Percentiles rank a stretch among this genome's conserved stretches.
These are phyloP conservation scores for Pleurotus ostreatus DNA, from an alignment of 768 basidiomycete genomes.

Conservation along the genomic window DNA sequence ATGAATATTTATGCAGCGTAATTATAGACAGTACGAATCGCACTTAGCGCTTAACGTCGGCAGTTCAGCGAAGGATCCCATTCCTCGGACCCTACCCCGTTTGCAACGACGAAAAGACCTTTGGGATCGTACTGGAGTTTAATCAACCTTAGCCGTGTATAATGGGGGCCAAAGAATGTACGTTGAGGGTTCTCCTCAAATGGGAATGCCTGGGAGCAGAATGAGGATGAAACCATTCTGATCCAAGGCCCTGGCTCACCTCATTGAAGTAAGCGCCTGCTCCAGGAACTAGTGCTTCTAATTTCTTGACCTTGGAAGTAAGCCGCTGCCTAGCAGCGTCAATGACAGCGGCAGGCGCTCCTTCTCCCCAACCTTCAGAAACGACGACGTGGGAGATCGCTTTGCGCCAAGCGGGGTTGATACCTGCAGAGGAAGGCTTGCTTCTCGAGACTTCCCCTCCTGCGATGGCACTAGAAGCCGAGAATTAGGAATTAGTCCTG, in stretches of 20 bases:
- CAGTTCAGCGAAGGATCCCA: constrained; percentile 35
- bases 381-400: constrained; percentile 28
- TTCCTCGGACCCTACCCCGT: constrained; percentile 47
- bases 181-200: constrained; percentile 36
- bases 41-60: constrained; percentile 10
- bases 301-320: constrained; percentile 15
- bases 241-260: constrained; percentile 19
- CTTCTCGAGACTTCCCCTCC: constrained; percentile 39
- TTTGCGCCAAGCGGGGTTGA: constrained; percentile 47
- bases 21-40: no score
- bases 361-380: constrained; percentile 23
- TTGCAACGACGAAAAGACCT: constrained; percentile 38
- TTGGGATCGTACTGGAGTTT: constrained; percentile 42
- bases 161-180: constrained; percentile 46
- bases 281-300: constrained; percentile 26
- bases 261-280: constrained; percentile 48
- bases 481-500: no score
- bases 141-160: constrained; percentile 32
- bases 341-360: constrained; percentile 19
- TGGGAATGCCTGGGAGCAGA: constrained; percentile 31
- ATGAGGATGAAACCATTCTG: not conserved
- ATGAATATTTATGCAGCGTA: no score
- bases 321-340: constrained; percentile 13
- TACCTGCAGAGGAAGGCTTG: constrained; percentile 32
- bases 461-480: constrained; percentile 28